phyloP scores from a whole-genome alignment of 495 filamentous ascomycete species.

The Aspergillus diversus region DNA sequence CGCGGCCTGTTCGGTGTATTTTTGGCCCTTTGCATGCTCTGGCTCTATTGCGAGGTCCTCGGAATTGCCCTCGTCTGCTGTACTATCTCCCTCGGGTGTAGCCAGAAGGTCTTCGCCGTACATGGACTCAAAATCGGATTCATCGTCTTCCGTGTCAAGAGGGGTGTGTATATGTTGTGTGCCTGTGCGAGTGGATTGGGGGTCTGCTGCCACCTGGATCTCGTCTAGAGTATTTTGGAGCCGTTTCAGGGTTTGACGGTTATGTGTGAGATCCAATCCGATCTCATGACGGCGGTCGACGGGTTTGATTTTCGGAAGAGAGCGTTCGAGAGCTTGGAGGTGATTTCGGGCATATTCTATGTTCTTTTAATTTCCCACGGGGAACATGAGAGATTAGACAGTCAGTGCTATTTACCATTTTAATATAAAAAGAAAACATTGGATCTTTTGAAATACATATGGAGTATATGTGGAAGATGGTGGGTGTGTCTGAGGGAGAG shows the following conservation, averaged over 20 bases:
- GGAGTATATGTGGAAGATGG: neutral
- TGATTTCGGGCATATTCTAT: constrained; percentile 77
- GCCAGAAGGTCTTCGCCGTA: constrained; percentile 42
- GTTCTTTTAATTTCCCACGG: constrained; percentile 54
- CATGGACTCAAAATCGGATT: constrained; percentile 38
- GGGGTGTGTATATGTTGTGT: constrained; percentile 21
- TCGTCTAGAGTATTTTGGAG: constrained; percentile 64
- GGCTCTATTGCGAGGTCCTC: constrained; percentile 7
- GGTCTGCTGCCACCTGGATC: constrained; percentile 31
- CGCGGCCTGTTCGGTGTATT: too few species aligned
- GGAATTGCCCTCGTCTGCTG: constrained; percentile 5
- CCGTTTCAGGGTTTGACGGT: constrained; percentile 66
- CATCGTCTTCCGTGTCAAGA: constrained; percentile 34
- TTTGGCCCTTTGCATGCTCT: constrained; percentile 10
- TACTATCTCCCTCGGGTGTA: constrained; percentile 33
- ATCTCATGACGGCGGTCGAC: constrained; percentile 65
- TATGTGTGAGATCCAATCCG: constrained; percentile 66
- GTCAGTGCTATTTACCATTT: constrained; percentile 1
- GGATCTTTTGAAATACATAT: too few species aligned
- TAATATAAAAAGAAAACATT: too few species aligned
- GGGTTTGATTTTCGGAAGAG: constrained; percentile 65
- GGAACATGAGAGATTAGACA: constrained; percentile 3
- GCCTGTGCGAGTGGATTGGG: constrained; percentile 21
- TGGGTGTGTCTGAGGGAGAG: neutral
- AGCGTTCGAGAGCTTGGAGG: constrained; percentile 77